phyloP scores from a whole-genome alignment of 345 rosid species.

The Microthlaspi erraticum region DNA sequence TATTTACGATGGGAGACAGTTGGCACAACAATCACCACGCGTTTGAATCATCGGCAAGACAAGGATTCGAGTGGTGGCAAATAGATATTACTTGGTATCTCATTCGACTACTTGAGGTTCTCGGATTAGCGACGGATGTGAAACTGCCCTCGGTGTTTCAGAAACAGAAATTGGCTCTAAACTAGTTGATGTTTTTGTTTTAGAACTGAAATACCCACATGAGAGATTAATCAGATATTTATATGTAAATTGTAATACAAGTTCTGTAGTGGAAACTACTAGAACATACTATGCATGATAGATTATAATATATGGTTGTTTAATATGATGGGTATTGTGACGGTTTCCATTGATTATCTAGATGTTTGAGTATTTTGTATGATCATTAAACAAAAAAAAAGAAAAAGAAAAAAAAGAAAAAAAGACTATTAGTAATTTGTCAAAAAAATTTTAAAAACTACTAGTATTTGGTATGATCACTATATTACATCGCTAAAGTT shows the following conservation, averaged over 20 bases:
- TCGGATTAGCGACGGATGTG: slow-evolving; percentile 77
- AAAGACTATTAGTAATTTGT: too few relatives aligned
- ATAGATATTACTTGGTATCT: slow-evolving; percentile 80
- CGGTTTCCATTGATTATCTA: too few relatives aligned
- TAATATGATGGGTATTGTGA: too few relatives aligned
- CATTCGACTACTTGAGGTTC: slow-evolving; percentile 54
- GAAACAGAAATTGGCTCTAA: slow-evolving; percentile 56
- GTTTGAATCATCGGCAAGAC: slow-evolving; percentile 75
- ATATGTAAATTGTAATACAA: neutral
- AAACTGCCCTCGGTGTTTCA: slow-evolving; percentile 65
- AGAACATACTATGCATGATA: neutral
- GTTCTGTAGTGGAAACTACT: neutral
- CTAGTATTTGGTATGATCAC: too few relatives aligned
- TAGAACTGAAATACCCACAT: neutral
- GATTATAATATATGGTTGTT: too few relatives aligned
- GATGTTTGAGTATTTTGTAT: too few relatives aligned
- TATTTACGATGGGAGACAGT: slow-evolving; percentile 86
- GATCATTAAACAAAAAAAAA: too few relatives aligned
- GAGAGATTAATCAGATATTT: neutral
- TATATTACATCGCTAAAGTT: too few relatives aligned
- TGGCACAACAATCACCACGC: slow-evolving; percentile 96
- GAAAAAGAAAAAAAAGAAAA: too few relatives aligned
- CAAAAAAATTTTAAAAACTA: too few relatives aligned
- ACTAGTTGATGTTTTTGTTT: slow-evolving; percentile 7
- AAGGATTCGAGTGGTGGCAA: slow-evolving; percentile 94